These are phyloP conservation scores for Claviceps pusilla DNA, from an alignment of 2,329 filamentous ascomycete genomes.

Conservation along the genomic window DNA sequence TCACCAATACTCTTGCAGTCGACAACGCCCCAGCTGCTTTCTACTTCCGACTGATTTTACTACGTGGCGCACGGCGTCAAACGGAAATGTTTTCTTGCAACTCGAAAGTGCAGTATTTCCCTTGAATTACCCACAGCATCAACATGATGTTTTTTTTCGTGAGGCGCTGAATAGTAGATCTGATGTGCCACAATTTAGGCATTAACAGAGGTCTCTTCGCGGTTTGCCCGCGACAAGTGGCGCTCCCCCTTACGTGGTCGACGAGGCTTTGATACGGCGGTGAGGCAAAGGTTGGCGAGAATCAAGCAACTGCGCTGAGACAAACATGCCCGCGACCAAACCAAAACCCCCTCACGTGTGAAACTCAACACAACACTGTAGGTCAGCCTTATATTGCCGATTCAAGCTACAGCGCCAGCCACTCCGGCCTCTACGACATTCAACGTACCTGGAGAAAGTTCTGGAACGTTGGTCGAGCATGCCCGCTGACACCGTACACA, in stretches of 20 bases:
- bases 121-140: background rate
- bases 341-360: background rate
- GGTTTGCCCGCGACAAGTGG: background rate
- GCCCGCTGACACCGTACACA: background rate
- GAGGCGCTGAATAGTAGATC: background rate
- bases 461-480: slow-evolving; percentile 1
- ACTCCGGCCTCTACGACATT: background rate
- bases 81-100: background rate
- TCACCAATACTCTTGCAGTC: background rate
- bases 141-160: background rate
- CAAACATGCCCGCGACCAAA: background rate
- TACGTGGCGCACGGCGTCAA: background rate
- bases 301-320: slow-evolving; percentile 1
- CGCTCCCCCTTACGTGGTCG: background rate
- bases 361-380: background rate
- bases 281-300: slow-evolving; percentile 2
- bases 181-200: background rate
- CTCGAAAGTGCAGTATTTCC: background rate
- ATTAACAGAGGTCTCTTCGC: background rate
- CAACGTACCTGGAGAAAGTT: background rate
- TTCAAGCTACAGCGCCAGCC: background rate
- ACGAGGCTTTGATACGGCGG: background rate
- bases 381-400: background rate
- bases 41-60: background rate
- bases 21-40: background rate